phyloP scores from a whole-genome alignment of 805 yeast genomes.

The Sugiyamaella lignohabitans region DNA sequence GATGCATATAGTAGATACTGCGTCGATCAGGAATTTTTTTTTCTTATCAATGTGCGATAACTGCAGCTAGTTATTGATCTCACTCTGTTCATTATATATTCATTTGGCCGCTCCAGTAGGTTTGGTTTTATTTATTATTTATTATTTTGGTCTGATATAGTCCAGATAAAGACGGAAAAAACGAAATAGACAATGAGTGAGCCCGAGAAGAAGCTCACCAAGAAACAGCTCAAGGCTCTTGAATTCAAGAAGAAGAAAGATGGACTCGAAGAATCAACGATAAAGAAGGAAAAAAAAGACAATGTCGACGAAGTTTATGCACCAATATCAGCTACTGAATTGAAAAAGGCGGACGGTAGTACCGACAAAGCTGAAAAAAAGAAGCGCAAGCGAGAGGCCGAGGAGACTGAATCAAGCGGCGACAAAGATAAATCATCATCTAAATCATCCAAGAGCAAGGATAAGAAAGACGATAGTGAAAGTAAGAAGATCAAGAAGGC shows the following conservation, averaged over 20 bases:
- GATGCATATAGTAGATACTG: too few relatives aligned
- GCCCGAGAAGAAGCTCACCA: slow-evolving; percentile 24
- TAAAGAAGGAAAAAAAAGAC: slow-evolving; percentile 12
- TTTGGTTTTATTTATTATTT: too few relatives aligned
- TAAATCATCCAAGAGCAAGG: slow-evolving; percentile 2
- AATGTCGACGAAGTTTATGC: slow-evolving; percentile 11
- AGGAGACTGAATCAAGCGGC: slow-evolving; percentile 6
- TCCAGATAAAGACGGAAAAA: too few relatives aligned
- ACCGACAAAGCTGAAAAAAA: slow-evolving; percentile 12
- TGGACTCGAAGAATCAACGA: slow-evolving; percentile 10
- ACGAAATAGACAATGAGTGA: too few relatives aligned
- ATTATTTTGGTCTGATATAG: too few relatives aligned
- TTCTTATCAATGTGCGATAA: too few relatives aligned
- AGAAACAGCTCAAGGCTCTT: slow-evolving; percentile 28
- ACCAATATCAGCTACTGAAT: slow-evolving; percentile 16
- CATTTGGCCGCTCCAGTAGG: too few relatives aligned
- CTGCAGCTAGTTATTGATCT: too few relatives aligned
- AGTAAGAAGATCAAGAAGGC: slow-evolving; percentile 38
- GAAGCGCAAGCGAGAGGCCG: slow-evolving; percentile 4
- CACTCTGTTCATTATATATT: too few relatives aligned
- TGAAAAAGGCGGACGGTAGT: slow-evolving; percentile 13
- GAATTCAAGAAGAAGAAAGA: slow-evolving; percentile 22
- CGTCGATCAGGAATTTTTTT: too few relatives aligned
- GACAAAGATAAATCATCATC: neutral
- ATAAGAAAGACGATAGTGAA: slow-evolving; percentile 46